Evolutionary conservation across 1,284 basidiomycete genomes (phyloP), one percentile per base, ranked within the genome.

Genomic region (Microbotryum lychnidis-dioicae): DNA sequence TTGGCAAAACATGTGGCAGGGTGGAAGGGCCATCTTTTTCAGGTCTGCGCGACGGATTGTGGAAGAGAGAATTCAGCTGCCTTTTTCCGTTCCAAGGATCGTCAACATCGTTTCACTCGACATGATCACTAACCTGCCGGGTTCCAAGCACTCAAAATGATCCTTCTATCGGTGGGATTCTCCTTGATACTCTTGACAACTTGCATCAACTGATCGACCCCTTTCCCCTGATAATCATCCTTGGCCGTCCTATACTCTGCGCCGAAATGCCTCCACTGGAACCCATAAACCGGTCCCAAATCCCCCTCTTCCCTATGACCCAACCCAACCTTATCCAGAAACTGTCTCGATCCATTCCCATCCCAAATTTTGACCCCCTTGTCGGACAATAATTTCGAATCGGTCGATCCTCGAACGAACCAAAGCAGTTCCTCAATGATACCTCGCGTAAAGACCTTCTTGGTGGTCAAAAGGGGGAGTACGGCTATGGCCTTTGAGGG

Each of bases 191-290:
- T 94, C 64, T 83, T 77, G 50, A 97, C 89, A 67, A 91, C 89
- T 69, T 94, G 87, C 56, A 79, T 77, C 51, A 98, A 79, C 78
- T 98, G 94, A 77, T 98, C 96, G 37, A 97, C 90, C 25, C 94
- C 94, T 72, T 96, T 78, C 0, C 89, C 91, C 0, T 80, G 77
- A 74, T 98, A 98, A 71, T 90, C 84, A 57, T 76, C 72, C 18
- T 60, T 57, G 18, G 58, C 62, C 66, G 89, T 85, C 23, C 79
- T 79, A 73, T 98, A 98, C 67, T 83, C 77, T 0, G 94, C 94
- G 1, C 96, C 94, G 76, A 97, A 98, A 75, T 97, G 93, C 58
- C 94, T 81, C 94, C 96, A 98, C 73, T 98, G 94, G 75, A 98
- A 98, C 0, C 20, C 50, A 74, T 98, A 98, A 2, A 98, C 91